A percentile compares a stretch with the other conserved stretches of the same genome.
phyloP scores from a whole-genome alignment of 2,329 filamentous ascomycete species.

The Hymenoscyphus fructigenus region DNA sequence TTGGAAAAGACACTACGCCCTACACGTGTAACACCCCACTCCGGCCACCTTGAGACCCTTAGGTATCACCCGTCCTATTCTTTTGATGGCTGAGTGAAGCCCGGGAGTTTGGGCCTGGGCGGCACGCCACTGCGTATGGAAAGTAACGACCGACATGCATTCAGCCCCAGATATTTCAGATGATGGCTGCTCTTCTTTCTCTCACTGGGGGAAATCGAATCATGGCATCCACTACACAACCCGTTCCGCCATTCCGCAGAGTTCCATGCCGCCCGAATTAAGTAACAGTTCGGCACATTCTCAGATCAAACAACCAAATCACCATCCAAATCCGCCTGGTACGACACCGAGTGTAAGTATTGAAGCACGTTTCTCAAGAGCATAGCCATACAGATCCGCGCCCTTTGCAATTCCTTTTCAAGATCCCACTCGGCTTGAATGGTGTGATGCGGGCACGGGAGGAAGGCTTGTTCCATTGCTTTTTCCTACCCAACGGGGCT shows the following conservation, averaged over 20 bases:
- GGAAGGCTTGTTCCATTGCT: not conserved
- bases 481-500: not conserved
- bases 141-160: not conserved
- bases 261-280: not conserved
- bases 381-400: not conserved
- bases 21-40: constrained; percentile 1
- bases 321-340: not conserved
- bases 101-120: not conserved
- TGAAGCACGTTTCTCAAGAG: not conserved
- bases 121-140: not conserved
- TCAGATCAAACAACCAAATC: not conserved
- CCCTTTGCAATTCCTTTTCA: not conserved
- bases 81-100: not conserved
- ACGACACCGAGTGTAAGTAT: not conserved
- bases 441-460: not conserved
- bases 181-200: not conserved
- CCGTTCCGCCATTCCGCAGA: not conserved
- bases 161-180: not conserved
- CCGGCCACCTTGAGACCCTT: not conserved
- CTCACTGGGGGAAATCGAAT: not conserved
- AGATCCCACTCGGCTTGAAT: not conserved
- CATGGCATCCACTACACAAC: not conserved
- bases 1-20: not conserved
- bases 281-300: not conserved
- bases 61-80: not conserved